Evolutionary conservation across 2,329 filamentous ascomycete species (phyloP).

Genomic region (Corynespora cassiicola): DNA sequence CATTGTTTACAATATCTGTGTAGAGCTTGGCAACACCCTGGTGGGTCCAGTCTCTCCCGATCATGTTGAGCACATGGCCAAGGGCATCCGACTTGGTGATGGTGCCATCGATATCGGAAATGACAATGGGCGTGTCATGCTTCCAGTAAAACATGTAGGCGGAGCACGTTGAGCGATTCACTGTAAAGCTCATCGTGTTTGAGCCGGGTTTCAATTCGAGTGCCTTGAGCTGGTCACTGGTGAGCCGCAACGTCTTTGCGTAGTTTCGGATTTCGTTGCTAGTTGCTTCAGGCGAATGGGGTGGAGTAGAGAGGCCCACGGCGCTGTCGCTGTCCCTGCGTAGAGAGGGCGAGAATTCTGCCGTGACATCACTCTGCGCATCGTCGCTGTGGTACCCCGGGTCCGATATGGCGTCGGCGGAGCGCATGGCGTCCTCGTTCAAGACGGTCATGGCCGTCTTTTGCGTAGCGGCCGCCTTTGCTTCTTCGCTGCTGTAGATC

Average conservation of each 20-base stretch:
- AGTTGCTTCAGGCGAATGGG: conserved; percentile 57
- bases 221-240: conserved; percentile 91
- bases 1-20: conserved; percentile 91
- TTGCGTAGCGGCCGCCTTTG: conserved; percentile 85
- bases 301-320: conserved; percentile 68
- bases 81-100: conserved; percentile 97
- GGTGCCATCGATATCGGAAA: conserved; percentile 97
- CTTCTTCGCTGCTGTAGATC: conserved; percentile 98
- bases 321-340: conserved; percentile 75
- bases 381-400: conserved; percentile 96
- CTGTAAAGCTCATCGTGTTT: conserved; percentile 94
- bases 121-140: conserved; percentile 89
- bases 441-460: conserved; percentile 61
- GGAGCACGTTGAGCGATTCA: conserved; percentile 90
- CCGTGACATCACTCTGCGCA: conserved; percentile 65
- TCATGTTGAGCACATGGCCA: conserved; percentile 94
- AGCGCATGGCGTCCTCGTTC: conserved; percentile 59
- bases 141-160: conserved; percentile 96
- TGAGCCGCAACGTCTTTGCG: conserved; percentile 93
- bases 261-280: conserved; percentile 82
- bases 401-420: conserved; percentile 85
- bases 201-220: conserved; percentile 82
- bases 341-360: conserved; percentile 60
- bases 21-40: conserved; percentile 96
- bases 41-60: conserved; percentile 98